Evolutionary conservation across 2,329 filamentous ascomycete genomes (phyloP).

Genomic region (Diaporthe destruens): DNA sequence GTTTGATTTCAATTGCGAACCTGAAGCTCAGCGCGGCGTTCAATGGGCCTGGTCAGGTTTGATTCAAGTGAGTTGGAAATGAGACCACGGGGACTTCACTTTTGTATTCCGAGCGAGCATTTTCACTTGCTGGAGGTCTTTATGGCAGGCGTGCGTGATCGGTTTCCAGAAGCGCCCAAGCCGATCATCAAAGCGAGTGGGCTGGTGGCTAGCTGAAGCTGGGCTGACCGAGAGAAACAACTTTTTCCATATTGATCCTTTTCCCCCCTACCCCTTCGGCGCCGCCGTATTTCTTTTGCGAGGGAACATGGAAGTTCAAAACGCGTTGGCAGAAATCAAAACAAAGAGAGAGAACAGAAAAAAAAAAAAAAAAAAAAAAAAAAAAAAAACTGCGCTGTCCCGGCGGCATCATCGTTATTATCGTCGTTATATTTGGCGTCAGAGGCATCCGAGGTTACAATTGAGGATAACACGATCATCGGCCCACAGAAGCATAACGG

Average conservation of each 20-base stretch:
- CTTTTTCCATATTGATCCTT: not conserved
- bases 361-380: not conserved
- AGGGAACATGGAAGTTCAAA: not conserved
- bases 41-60: slow-evolving; percentile 34
- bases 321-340: not conserved
- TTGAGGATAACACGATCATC: not conserved
- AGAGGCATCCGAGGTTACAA: slow-evolving; percentile 3
- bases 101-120: slow-evolving; percentile 9
- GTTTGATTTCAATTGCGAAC: slow-evolving; percentile 34
- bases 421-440: not conserved
- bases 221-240: not conserved
- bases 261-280: not conserved
- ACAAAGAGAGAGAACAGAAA: not conserved
- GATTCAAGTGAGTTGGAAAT: slow-evolving; percentile 25
- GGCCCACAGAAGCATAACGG: not conserved
- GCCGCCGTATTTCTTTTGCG: too few relatives aligned
- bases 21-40: slow-evolving; percentile 41
- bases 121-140: not conserved
- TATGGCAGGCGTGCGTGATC: not conserved
- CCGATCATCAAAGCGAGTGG: not conserved
- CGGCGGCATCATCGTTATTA: not conserved
- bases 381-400: not conserved
- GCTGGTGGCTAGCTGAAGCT: not conserved
- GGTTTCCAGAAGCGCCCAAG: not conserved
- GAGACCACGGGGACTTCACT: slow-evolving; percentile 8